Conservation (phyloP, 768 basidiomycete species). For the Hydnomerulius pinastri region DNA sequence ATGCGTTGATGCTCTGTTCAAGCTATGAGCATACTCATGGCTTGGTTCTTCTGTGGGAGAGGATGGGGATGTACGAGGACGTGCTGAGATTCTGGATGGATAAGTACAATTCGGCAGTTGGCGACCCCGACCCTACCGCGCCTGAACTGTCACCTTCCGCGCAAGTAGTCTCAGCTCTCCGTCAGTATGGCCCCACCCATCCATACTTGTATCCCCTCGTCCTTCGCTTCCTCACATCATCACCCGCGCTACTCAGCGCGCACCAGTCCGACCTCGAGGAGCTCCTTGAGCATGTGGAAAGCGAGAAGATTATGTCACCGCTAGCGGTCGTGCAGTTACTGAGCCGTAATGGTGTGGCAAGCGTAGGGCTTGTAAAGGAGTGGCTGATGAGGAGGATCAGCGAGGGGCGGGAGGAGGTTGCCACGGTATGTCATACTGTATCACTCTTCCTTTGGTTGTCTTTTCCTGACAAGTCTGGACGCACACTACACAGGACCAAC, state of each 20-base stretch:
- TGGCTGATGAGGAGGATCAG: constrained; percentile 85
- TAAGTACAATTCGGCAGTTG: constrained; percentile 37
- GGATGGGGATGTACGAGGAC: constrained; percentile 94
- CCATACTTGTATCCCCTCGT: constrained; percentile 86
- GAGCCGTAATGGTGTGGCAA: constrained; percentile 86
- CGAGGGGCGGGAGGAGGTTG: constrained; percentile 72
- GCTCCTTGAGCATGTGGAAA: constrained; percentile 78
- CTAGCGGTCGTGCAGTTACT: constrained; percentile 88
- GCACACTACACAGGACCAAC: constrained; percentile 65
- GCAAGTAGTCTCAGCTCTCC: constrained; percentile 70
- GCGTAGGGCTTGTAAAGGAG: constrained; percentile 87
- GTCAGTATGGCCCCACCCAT: constrained; percentile 69
- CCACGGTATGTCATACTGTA: constrained; percentile 57
- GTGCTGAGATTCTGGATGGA: constrained; percentile 94
- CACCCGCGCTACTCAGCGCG: constrained; percentile 65
- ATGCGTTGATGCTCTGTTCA: constrained; percentile 94
- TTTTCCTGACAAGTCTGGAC: background rate
- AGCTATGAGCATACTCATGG: constrained; percentile 80
- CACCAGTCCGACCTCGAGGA: constrained; percentile 72
- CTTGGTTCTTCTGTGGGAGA: constrained; percentile 89
- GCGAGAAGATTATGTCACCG: constrained; percentile 82
- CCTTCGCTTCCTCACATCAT: constrained; percentile 85
- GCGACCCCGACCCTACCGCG: constrained; percentile 5
- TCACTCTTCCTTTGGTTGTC: background rate
- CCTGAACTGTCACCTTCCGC: constrained; percentile 37